A percentile compares a stretch with the other conserved stretches of the same genome.
These are phyloP conservation scores for Mortierella alpina DNA, from an alignment of 192 early-diverging fungal species.

Conservation along the genomic window DNA sequence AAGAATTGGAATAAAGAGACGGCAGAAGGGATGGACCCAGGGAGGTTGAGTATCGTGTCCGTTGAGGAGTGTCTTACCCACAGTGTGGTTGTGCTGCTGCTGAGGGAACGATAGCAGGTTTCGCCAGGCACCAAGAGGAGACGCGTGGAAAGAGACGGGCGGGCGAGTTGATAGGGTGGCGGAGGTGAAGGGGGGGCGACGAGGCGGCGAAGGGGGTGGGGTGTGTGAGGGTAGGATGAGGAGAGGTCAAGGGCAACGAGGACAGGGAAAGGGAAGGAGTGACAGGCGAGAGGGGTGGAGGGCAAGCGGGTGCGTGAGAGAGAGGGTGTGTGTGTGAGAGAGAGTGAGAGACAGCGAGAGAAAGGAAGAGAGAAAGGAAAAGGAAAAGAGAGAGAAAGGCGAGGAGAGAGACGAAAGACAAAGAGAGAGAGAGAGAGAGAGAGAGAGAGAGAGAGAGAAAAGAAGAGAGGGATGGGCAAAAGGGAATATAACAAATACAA, in stretches of 20 bases:
- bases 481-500: neutral
- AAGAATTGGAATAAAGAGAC: too few relatives aligned
- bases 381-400: neutral
- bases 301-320: neutral
- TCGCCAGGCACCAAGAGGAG: too few relatives aligned
- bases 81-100: too few relatives aligned
- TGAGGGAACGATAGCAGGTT: too few relatives aligned
- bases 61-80: too few relatives aligned
- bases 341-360: constrained; percentile 4
- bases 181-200: neutral
- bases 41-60: too few relatives aligned
- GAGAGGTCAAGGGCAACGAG: neutral
- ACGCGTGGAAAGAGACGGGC: neutral
- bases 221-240: neutral
- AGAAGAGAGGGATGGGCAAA: neutral
- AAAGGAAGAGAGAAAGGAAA: neutral
- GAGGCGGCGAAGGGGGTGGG: neutral
- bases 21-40: too few relatives aligned
- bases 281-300: neutral
- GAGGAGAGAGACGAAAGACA: neutral
- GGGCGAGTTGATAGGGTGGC: neutral
- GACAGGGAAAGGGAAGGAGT: constrained; percentile 4
- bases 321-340: neutral
- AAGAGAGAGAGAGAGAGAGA: neutral
- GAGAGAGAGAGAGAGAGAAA: neutral